Percentiles rank a stretch among this genome's conserved stretches.
These are phyloP conservation scores for Epicoccum sorghinum DNA, from an alignment of 2,329 filamentous ascomycete species.

Conservation along the genomic window DNA sequence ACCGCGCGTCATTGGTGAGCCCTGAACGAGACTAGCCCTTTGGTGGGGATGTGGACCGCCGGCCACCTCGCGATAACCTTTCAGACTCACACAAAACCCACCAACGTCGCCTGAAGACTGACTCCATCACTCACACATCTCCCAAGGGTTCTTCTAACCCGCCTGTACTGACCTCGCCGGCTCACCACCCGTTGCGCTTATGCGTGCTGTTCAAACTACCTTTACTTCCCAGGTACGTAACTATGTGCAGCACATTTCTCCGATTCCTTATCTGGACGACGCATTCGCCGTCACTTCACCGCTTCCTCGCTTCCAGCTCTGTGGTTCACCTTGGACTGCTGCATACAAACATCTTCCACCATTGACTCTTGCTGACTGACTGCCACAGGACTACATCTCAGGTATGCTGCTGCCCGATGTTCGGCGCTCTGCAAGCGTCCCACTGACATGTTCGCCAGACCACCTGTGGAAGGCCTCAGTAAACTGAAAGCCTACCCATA, in stretches of 20 bases:
- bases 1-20: slow-evolving; percentile 22
- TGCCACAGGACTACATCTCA: slow-evolving; percentile 67
- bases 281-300: slow-evolving; percentile 40
- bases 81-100: slow-evolving; percentile 25
- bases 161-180: slow-evolving; percentile 34
- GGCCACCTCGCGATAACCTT: slow-evolving; percentile 21
- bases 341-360: slow-evolving; percentile 9
- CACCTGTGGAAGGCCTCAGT: slow-evolving; percentile 72
- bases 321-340: slow-evolving; percentile 13
- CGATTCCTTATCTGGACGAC: slow-evolving; percentile 37
- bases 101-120: slow-evolving; percentile 7
- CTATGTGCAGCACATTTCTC: slow-evolving; percentile 5
- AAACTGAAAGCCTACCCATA: slow-evolving; percentile 56
- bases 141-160: slow-evolving; percentile 31
- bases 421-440: slow-evolving; percentile 21
- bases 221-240: slow-evolving; percentile 61
- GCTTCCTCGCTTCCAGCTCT: slow-evolving; percentile 18
- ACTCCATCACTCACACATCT: slow-evolving; percentile 17
- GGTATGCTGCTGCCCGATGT: slow-evolving; percentile 49
- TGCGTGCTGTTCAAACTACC: slow-evolving; percentile 58
- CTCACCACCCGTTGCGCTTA: slow-evolving; percentile 45
- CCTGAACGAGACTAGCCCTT: slow-evolving; percentile 1
- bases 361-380: slow-evolving; percentile 44
- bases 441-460: slow-evolving; percentile 52
- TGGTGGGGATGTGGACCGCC: slow-evolving; percentile 13